These are phyloP conservation scores for Tricladium varicosporioides DNA, from an alignment of 2,329 filamentous ascomycete genomes.

Conservation along the genomic window DNA sequence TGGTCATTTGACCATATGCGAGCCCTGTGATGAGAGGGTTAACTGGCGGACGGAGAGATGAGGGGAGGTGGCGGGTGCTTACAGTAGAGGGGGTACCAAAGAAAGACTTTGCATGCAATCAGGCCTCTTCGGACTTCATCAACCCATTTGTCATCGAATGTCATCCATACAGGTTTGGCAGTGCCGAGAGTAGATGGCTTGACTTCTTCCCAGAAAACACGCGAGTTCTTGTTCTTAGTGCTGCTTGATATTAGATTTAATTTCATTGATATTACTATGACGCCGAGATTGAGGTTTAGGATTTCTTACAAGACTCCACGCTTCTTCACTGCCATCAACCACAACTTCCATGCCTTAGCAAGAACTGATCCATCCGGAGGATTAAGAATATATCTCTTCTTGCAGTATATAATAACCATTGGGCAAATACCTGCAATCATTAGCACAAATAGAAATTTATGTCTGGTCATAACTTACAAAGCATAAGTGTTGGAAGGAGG, in stretches of 20 bases:
- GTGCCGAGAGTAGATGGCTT: constrained; percentile 54
- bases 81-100: constrained; percentile 64
- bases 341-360: constrained; percentile 45
- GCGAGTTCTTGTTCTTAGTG: constrained; percentile 51
- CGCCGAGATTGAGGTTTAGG: background rate
- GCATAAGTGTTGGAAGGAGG: constrained; percentile 35
- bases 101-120: constrained; percentile 65
- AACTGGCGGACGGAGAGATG: too few relatives aligned
- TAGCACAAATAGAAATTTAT: background rate
- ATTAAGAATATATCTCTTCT: constrained; percentile 41
- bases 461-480: constrained; percentile 9
- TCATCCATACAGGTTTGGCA: constrained; percentile 71
- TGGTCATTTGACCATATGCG: constrained; percentile 65
- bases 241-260: constrained; percentile 19
- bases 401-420: constrained; percentile 53
- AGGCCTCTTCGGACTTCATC: constrained; percentile 58
- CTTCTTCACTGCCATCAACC: constrained; percentile 43
- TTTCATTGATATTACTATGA: background rate
- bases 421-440: constrained; percentile 51
- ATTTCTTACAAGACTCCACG: constrained; percentile 42
- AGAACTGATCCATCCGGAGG: constrained; percentile 65
- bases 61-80: background rate
- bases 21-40: constrained; percentile 34
- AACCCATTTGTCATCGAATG: constrained; percentile 78
- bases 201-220: constrained; percentile 58